Evolutionary conservation across 202 grass and related monocot species (phyloP).

Genomic region (Setaria italica): DNA sequence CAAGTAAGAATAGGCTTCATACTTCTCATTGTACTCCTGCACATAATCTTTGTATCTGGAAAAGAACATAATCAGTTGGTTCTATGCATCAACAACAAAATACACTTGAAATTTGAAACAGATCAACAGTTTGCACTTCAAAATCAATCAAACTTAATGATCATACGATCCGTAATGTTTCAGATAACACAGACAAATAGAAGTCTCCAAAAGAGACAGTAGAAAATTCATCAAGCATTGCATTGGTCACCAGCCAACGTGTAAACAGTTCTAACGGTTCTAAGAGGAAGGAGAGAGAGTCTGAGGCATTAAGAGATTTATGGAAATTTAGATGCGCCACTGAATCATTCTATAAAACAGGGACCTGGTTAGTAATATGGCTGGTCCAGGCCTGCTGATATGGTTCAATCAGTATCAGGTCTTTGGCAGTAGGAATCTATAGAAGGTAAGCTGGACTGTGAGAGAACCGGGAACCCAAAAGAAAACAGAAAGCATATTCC

Average conservation of each 20-base stretch:
- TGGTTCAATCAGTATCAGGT: neutral
- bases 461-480: neutral
- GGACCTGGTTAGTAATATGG: neutral
- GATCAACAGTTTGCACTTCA: conserved; percentile 16
- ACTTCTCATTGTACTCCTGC: conserved; percentile 90
- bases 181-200: conserved; percentile 8
- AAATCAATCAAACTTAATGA: conserved; percentile 30
- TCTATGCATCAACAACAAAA: conserved; percentile 27
- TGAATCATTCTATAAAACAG: neutral
- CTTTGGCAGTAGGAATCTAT: neutral
- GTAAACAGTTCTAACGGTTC: neutral
- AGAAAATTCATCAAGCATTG: neutral
- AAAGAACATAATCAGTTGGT: conserved; percentile 51
- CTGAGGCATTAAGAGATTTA: neutral
- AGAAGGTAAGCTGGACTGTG: neutral
- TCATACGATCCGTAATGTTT: neutral
- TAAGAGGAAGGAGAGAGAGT: conserved; percentile 3
- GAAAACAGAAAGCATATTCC: conserved; percentile 5
- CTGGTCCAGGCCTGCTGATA: conserved; percentile 23
- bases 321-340: neutral
- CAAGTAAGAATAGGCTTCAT: conserved; percentile 69
- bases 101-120: neutral
- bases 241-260: neutral
- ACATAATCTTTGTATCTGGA: conserved; percentile 85
- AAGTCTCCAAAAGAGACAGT: neutral